phyloP scores from a whole-genome alignment of 768 basidiomycete species.

The Kwoniella dejecticola region DNA sequence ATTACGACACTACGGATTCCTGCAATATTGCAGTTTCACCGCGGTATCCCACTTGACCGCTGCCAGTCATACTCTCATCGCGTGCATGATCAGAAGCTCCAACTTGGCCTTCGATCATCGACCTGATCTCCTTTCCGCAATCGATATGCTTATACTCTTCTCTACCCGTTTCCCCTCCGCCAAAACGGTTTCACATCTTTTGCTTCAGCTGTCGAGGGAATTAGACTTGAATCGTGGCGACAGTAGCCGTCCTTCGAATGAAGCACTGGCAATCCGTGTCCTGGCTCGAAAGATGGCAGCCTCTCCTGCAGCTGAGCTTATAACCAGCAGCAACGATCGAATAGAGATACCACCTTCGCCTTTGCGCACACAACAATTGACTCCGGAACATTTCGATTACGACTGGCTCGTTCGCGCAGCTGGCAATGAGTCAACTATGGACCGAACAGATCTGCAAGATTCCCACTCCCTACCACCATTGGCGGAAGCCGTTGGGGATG shows the following conservation, averaged over 20 bases:
- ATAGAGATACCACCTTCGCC: background rate
- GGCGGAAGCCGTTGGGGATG: background rate
- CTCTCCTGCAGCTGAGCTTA: background rate
- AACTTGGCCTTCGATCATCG: slow-evolving; percentile 11
- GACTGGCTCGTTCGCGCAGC: slow-evolving; percentile 15
- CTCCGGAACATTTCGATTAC: slow-evolving; percentile 11
- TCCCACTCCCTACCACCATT: background rate
- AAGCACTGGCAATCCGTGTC: slow-evolving; percentile 8
- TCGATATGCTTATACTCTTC: slow-evolving; percentile 15
- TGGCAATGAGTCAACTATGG: background rate
- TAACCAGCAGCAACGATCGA: background rate
- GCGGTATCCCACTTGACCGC: slow-evolving; percentile 13
- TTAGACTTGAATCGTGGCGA: slow-evolving; percentile 2
- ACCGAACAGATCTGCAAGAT: background rate
- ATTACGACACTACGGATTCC: slow-evolving; percentile 11
- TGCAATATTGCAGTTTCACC: slow-evolving; percentile 15
- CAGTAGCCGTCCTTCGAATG: slow-evolving; percentile 1
- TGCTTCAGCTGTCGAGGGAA: slow-evolving; percentile 4
- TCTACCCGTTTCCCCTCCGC: slow-evolving; percentile 4
- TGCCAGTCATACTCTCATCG: slow-evolving; percentile 19
- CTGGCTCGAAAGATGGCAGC: slow-evolving; percentile 15
- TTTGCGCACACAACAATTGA: background rate
- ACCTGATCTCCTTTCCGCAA: slow-evolving; percentile 10
- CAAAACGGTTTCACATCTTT: slow-evolving; percentile 4
- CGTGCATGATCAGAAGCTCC: slow-evolving; percentile 8